These are phyloP conservation scores for Lycium ferocissimum DNA, from an alignment of 257 asterid species.

Conservation along the genomic window DNA sequence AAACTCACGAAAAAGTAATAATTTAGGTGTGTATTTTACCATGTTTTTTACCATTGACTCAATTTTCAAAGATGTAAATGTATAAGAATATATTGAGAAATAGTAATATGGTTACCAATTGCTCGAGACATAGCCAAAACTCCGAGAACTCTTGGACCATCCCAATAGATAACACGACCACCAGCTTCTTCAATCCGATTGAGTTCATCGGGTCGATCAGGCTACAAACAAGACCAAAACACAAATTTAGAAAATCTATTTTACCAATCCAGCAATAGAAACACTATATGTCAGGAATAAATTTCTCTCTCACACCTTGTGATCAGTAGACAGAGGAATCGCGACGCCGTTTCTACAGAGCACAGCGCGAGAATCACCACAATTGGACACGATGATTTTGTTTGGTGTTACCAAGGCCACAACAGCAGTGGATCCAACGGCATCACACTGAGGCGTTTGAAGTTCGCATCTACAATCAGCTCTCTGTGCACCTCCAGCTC, in stretches of 20 bases:
- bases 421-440: slow-evolving; percentile 97
- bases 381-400: slow-evolving; percentile 77
- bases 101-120: slow-evolving; percentile 44
- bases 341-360: slow-evolving; percentile 92
- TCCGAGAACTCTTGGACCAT: slow-evolving; percentile 63
- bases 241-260: not conserved
- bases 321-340: slow-evolving; percentile 83
- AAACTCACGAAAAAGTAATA: too few species aligned
- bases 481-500: slow-evolving; percentile 33
- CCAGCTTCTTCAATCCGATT: slow-evolving; percentile 55
- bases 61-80: too few species aligned
- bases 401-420: slow-evolving; percentile 79
- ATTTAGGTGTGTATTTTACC: too few species aligned
- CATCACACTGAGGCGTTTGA: slow-evolving; percentile 88
- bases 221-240: slow-evolving; percentile 33
- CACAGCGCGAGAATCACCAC: slow-evolving; percentile 98
- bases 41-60: too few species aligned
- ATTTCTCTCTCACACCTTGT: slow-evolving; percentile 55
- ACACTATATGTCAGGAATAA: not conserved
- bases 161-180: slow-evolving; percentile 48
- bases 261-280: not conserved
- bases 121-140: slow-evolving; percentile 72
- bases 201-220: slow-evolving; percentile 57
- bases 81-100: too few species aligned
- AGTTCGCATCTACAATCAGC: slow-evolving; percentile 80